phyloP scores from a whole-genome alignment of 306 rosid species.

The Pachyrhizus erosus region DNA sequence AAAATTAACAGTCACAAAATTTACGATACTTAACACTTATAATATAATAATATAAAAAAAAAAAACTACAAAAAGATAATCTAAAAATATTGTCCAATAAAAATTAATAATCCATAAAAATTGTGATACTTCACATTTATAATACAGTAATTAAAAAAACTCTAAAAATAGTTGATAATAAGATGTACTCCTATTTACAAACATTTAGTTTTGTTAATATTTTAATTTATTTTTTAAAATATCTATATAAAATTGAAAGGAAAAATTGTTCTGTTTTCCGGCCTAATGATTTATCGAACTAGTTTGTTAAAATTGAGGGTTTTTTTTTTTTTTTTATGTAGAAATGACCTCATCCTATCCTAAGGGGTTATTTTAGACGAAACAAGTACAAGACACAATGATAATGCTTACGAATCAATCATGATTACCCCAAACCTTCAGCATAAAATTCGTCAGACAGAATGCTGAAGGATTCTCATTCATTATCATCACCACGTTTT shows the following conservation, averaged over 20 bases:
- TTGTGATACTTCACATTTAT: too few relatives aligned
- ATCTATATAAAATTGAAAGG: not conserved
- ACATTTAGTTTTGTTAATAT: not conserved
- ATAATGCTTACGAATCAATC: constrained; percentile 35
- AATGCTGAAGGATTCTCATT: not conserved
- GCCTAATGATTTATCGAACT: not conserved
- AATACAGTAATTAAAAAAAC: too few relatives aligned
- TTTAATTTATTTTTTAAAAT: not conserved
- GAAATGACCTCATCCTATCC: not conserved
- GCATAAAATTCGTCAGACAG: constrained; percentile 4
- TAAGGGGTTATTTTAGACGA: not conserved
- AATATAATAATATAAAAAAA: too few relatives aligned
- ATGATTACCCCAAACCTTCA: constrained; percentile 37
- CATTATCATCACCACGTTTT: constrained; percentile 27
- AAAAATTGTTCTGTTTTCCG: not conserved
- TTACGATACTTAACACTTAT: too few relatives aligned
- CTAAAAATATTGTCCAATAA: too few relatives aligned
- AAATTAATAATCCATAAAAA: too few relatives aligned
- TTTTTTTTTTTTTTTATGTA: not conserved
- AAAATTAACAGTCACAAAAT: too few relatives aligned
- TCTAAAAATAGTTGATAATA: not conserved
- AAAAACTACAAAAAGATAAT: too few relatives aligned
- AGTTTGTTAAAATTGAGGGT: not conserved
- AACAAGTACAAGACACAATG: constrained; percentile 44
- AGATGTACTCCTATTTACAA: not conserved